Evolutionary conservation across 768 basidiomycete species (phyloP), one percentile per base, ranked within the genome.

Genomic region (Boletus vinaceobasis): DNA sequence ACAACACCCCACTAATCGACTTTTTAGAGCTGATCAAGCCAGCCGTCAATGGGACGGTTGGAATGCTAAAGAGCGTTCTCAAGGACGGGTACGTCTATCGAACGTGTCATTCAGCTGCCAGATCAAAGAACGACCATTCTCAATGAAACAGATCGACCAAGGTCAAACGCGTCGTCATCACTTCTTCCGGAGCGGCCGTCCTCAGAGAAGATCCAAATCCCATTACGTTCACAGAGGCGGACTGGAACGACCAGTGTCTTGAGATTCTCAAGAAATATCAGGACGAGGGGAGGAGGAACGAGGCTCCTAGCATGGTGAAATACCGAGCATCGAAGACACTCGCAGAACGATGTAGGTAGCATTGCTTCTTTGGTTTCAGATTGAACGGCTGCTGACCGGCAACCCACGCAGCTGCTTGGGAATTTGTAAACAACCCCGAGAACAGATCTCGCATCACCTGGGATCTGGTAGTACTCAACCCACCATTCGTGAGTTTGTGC

Each of bases 121-220:
- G 17, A 48, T 36, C 2, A 7, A n/a, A 13, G 5, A 8, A 40
- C 14, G 8, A 17, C 17, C 19, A 17, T 44, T 42, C 32, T 32
- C 29, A 39, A 56, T 21, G n/a, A 45, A 27, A 42, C 17, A 62
- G 60, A 42, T 58, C 61, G 74, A 80, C 48, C 58, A 75, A 15
- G 9, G 74, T 92, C 59, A 83, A 87, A 65, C 81, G 90, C 4
- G 73, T 93, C 40, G 81, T 90, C 8, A 68, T 88, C 54, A 88
- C 86, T 0, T 83, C 83, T 10, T 89, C 87, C 2, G 73, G 67
- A 43, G 86, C 80, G 1, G 71, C 84, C 0, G 61, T 87, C 13
- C 56, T 78, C 2, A 57, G 62, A 4, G 55, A 68, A 0, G 58
- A 59, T 0, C 65, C 73, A 1, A 61, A 60, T 0, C 58, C 67